phyloP scores from a whole-genome alignment of 179 eudicot species.

The Carnegiea gigantea region DNA sequence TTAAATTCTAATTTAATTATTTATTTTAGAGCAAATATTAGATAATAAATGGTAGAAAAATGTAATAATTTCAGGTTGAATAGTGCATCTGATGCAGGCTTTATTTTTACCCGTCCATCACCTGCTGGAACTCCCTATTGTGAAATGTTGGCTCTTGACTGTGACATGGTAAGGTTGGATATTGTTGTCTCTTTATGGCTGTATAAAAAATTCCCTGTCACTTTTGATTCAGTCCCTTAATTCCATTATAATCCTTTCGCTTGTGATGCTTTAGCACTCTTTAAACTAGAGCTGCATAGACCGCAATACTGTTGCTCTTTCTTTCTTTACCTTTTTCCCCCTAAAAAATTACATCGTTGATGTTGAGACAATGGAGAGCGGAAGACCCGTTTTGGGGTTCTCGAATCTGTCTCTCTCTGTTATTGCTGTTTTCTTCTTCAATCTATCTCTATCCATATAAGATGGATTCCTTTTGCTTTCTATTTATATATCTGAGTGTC shows the following conservation, averaged over 20 bases:
- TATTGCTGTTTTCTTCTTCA: too few species aligned
- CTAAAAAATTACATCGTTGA: too few species aligned
- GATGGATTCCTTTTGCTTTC: background rate
- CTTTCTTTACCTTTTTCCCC: background rate
- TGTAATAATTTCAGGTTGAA: too few species aligned
- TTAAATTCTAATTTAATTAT: too few species aligned
- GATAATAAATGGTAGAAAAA: too few species aligned
- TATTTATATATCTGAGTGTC: background rate
- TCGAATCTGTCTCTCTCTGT: too few species aligned
- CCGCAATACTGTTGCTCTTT: background rate
- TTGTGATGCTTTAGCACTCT: background rate
- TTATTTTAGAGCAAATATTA: too few species aligned
- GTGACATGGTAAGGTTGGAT: conserved; percentile 76
- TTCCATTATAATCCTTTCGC: background rate
- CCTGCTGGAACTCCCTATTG: conserved; percentile 54
- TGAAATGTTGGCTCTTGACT: conserved; percentile 85
- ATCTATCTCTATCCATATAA: too few species aligned
- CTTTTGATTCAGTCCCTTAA: background rate
- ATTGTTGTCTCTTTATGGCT: conserved; percentile 6
- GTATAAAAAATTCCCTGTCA: background rate
- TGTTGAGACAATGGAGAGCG: background rate
- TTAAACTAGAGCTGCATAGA: background rate
- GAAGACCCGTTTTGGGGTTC: too few species aligned
- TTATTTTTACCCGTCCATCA: conserved; percentile 67
- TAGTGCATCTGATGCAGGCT: conserved; percentile 50